Conservation (phyloP, 805 yeast genomes). For the Wickerhamiella kurtzmanii region DNA sequence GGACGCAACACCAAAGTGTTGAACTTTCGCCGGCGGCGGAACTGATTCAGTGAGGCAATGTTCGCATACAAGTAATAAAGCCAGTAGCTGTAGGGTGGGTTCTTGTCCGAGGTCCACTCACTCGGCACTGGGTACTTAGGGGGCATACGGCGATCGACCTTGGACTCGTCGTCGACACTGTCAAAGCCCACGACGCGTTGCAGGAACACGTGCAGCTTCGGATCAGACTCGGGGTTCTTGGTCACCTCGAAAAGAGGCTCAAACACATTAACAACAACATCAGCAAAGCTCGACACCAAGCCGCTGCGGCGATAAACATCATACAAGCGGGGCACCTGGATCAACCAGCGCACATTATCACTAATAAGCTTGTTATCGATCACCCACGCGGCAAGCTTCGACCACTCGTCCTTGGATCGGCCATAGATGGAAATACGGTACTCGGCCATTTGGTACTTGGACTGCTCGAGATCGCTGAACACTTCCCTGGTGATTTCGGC, state of each 20-base stretch:
- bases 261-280: slow-evolving; percentile 65
- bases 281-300: slow-evolving; percentile 57
- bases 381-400: slow-evolving; percentile 87
- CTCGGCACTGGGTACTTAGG: slow-evolving; percentile 77
- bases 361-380: slow-evolving; percentile 82
- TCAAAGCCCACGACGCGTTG: slow-evolving; percentile 96
- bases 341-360: slow-evolving; percentile 92
- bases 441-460: slow-evolving; percentile 96
- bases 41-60: slow-evolving; percentile 70
- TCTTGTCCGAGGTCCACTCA: slow-evolving; percentile 60
- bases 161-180: slow-evolving; percentile 96
- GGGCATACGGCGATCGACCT: slow-evolving; percentile 69
- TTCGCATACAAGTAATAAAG: slow-evolving; percentile 80
- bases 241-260: slow-evolving; percentile 85
- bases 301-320: slow-evolving; percentile 74
- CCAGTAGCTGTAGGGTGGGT: slow-evolving; percentile 97
- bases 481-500: slow-evolving; percentile 94
- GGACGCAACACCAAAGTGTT: slow-evolving; percentile 93
- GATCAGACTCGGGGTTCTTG: slow-evolving; percentile 68
- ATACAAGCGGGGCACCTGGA: slow-evolving; percentile 89
- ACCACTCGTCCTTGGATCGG: slow-evolving; percentile 84
- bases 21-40: slow-evolving; percentile 61
- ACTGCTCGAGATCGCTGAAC: slow-evolving; percentile 81
- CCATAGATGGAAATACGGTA: slow-evolving; percentile 93
- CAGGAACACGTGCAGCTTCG: slow-evolving; percentile 77